Evolutionary conservation across 345 rosid species (phyloP).

Genomic region (Boechera divaricarpa): DNA sequence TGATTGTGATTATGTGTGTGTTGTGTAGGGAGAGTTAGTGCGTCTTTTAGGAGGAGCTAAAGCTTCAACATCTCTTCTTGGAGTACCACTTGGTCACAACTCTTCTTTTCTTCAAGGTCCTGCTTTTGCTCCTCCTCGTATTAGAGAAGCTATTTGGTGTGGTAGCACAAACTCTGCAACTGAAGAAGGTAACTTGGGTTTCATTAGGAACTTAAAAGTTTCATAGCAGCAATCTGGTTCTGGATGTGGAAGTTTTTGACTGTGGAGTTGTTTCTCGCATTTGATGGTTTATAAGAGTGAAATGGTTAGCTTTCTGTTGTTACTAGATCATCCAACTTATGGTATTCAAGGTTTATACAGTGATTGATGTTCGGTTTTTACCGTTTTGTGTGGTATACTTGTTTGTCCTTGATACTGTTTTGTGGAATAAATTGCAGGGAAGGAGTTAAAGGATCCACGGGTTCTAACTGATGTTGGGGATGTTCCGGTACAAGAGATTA

Average conservation of each 20-base stretch:
- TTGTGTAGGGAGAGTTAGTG: slow-evolving; percentile 77
- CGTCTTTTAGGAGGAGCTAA: slow-evolving; percentile 82
- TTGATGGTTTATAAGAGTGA: background rate
- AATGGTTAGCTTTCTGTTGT: background rate
- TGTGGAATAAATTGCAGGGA: slow-evolving; percentile 57
- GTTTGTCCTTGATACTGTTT: background rate
- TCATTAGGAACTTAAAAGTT: background rate
- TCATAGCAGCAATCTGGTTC: background rate
- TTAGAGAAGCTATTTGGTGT: slow-evolving; percentile 99
- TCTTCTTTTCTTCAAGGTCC: slow-evolving; percentile 99
- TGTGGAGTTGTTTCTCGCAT: background rate
- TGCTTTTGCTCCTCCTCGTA: slow-evolving; percentile 97
- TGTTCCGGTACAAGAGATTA: slow-evolving; percentile 96
- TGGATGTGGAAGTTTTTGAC: background rate
- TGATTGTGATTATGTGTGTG: background rate
- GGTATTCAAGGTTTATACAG: background rate
- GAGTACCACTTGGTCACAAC: slow-evolving; percentile 96
- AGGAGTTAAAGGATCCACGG: slow-evolving; percentile 84
- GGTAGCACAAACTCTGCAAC: slow-evolving; percentile 94
- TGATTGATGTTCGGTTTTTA: background rate
- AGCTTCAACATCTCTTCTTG: slow-evolving; percentile 81
- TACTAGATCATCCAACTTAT: background rate
- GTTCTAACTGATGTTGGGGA: slow-evolving; percentile 97
- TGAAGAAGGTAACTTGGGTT: slow-evolving; percentile 71
- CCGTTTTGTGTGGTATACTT: background rate